These are phyloP conservation scores for Phytopythium sindhum DNA, from an alignment of 352 stramenopile species.

Conservation along the genomic window DNA sequence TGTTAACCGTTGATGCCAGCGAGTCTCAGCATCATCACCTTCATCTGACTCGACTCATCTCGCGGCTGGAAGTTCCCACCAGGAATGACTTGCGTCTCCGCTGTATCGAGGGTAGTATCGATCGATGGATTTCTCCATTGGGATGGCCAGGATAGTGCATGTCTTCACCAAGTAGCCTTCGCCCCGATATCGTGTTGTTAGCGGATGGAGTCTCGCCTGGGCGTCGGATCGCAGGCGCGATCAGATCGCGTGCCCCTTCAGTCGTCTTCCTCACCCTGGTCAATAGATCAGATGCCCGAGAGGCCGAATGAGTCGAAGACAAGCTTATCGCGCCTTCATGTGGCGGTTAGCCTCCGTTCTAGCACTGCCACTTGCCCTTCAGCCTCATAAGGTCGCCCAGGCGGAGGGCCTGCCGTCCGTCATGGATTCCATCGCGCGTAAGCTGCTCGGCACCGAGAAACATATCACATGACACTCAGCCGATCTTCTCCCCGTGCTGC, in stretches of 20 bases:
- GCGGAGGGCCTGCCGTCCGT: slow-evolving; percentile 8
- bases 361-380: neutral
- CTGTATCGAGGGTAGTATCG: neutral
- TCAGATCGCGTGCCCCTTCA: neutral
- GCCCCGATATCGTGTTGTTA: neutral
- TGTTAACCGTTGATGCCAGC: neutral
- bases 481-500: too few species aligned
- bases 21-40: neutral
- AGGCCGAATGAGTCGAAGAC: neutral
- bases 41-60: too few species aligned
- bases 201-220: too few species aligned
- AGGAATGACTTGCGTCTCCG: too few species aligned
- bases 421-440: slow-evolving; percentile 41
- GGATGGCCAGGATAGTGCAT: too few species aligned
- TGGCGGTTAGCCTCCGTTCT: neutral
- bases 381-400: neutral
- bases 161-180: too few species aligned
- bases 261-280: neutral
- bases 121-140: neutral
- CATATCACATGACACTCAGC: too few species aligned
- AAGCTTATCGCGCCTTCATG: neutral
- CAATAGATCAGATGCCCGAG: neutral
- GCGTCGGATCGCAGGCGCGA: neutral
- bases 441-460: too few species aligned
- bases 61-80: too few species aligned